These are phyloP conservation scores for Ogataea polymorpha DNA, from an alignment of 805 yeast genomes.

Conservation along the genomic window DNA sequence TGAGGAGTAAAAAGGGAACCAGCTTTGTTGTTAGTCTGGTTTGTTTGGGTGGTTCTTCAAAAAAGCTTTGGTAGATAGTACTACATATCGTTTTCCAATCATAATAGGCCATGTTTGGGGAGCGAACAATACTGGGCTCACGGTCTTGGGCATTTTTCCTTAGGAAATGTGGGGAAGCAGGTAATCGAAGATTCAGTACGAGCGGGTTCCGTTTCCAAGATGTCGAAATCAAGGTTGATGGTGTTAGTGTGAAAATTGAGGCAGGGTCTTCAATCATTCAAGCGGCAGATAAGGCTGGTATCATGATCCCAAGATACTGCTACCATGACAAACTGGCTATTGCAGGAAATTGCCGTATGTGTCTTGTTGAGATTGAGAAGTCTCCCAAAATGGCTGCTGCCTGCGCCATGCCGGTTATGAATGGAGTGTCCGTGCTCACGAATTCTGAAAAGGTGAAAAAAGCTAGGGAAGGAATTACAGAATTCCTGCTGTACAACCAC, in stretches of 20 bases:
- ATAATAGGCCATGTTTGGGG: too few species aligned
- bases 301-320: constrained; percentile 83
- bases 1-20: constrained; percentile 9
- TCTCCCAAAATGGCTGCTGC: constrained; percentile 89
- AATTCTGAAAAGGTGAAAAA: constrained; percentile 72
- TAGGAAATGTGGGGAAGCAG: constrained; percentile 4
- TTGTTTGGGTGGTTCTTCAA: neutral
- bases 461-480: constrained; percentile 89
- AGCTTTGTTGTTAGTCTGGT: neutral
- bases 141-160: constrained; percentile 1
- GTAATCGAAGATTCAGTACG: constrained; percentile 15
- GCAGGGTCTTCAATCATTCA: constrained; percentile 87
- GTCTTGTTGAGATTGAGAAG: constrained; percentile 83
- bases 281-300: constrained; percentile 91
- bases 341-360: constrained; percentile 94
- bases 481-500: constrained; percentile 82
- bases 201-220: constrained; percentile 16
- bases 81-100: too few species aligned
- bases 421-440: constrained; percentile 85
- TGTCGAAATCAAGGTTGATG: constrained; percentile 53
- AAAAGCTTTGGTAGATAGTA: too few species aligned
- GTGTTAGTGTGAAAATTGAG: constrained; percentile 71
- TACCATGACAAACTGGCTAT: constrained; percentile 87
- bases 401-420: constrained; percentile 88
- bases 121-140: neutral